These are phyloP conservation scores for Penicillium crustosum DNA, from an alignment of 2,329 filamentous ascomycete genomes.

Conservation along the genomic window DNA sequence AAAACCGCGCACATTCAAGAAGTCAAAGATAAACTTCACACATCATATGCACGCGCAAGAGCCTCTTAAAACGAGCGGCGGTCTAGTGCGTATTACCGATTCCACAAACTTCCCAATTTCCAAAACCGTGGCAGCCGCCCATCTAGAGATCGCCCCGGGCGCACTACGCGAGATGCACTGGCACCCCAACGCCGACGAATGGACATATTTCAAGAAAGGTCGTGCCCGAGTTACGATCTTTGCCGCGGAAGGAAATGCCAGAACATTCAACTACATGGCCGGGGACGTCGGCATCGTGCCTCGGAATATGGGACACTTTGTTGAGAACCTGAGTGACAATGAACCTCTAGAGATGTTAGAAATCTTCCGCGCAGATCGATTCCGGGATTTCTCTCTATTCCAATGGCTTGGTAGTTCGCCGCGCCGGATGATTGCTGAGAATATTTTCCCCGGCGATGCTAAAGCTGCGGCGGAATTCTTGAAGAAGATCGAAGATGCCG, in stretches of 20 bases:
- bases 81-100: slow-evolving; percentile 69
- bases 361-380: slow-evolving; percentile 69
- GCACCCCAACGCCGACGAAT: slow-evolving; percentile 76
- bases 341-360: slow-evolving; percentile 73
- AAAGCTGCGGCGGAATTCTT: slow-evolving; percentile 57
- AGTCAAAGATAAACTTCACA: slow-evolving; percentile 67
- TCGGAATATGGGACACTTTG: slow-evolving; percentile 73
- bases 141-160: slow-evolving; percentile 67
- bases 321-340: slow-evolving; percentile 71
- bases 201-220: slow-evolving; percentile 73
- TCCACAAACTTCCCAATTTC: slow-evolving; percentile 72
- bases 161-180: slow-evolving; percentile 77
- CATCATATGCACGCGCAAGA: slow-evolving; percentile 68
- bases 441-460: slow-evolving; percentile 8
- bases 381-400: slow-evolving; percentile 70
- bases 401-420: slow-evolving; percentile 76
- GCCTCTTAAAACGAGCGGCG: slow-evolving; percentile 63
- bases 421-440: slow-evolving; percentile 42
- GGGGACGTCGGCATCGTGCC: slow-evolving; percentile 76
- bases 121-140: slow-evolving; percentile 69
- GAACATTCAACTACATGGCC: slow-evolving; percentile 72
- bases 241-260: slow-evolving; percentile 64
- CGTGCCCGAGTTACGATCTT: slow-evolving; percentile 74
- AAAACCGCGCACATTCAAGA: slow-evolving; percentile 62
- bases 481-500: slow-evolving; percentile 60